phyloP scores from a whole-genome alignment of 129 eudicot species.

The Centella asiatica region DNA sequence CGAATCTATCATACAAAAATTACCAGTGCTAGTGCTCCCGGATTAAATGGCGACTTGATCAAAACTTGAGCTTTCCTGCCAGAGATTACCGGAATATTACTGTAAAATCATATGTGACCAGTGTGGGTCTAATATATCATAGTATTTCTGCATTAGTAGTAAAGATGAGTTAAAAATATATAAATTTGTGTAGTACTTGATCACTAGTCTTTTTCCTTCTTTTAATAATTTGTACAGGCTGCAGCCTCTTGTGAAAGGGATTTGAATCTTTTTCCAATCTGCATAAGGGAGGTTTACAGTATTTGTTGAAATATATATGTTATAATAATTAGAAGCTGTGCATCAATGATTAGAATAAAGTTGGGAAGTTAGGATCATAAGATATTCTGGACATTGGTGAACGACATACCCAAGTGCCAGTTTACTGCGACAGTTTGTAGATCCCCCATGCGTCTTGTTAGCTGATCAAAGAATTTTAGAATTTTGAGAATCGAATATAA shows the following conservation, averaged over 20 bases:
- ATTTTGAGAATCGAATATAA: conserved; percentile 10
- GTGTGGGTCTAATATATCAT: neutral
- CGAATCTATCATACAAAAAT: neutral
- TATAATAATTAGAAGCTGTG: neutral
- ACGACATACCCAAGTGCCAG: conserved; percentile 72
- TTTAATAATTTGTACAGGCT: conserved; percentile 50
- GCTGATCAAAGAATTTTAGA: conserved; percentile 42
- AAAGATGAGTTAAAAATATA: too few species aligned
- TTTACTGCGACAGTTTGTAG: conserved; percentile 39
- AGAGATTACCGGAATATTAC: neutral
- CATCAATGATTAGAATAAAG: neutral
- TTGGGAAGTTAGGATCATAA: neutral
- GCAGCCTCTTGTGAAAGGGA: conserved; percentile 85
- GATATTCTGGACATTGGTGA: neutral
- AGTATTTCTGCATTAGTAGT: too few species aligned
- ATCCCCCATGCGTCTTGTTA: conserved; percentile 49
- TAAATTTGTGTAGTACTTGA: conserved; percentile 44
- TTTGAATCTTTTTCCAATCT: conserved; percentile 80
- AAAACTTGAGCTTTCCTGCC: conserved; percentile 76
- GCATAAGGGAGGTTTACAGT: neutral
- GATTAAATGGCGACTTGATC: conserved; percentile 78
- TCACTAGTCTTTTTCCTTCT: conserved; percentile 44
- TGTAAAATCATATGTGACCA: neutral
- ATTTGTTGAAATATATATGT: neutral
- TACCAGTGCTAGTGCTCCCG: conserved; percentile 69